Base-by-base conservation (phyloP, 495 filamentous ascomycete genomes). In the Thozetella sp. region DNA sequence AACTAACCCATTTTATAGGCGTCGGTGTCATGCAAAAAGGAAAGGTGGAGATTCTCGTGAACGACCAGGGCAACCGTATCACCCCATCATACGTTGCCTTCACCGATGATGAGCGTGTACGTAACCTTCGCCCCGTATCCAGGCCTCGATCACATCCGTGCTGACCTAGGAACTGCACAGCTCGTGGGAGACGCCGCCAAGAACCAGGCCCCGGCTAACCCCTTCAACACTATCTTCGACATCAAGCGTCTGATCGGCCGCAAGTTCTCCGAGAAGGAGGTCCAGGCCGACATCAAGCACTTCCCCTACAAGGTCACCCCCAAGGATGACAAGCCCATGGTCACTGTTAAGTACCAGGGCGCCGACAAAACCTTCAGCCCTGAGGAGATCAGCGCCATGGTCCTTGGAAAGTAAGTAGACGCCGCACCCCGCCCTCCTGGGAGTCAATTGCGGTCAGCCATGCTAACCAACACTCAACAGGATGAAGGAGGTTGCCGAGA, bases 1-100 rank as follows among this genome's bases (percentile, higher is more conserved):
- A 48, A 20, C 43, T 48, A 48, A 48, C 43, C 43, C 43, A 9
- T 24, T 40, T 12, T 20, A 69, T 69, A 12, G 71, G 95, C 80
- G 95, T 98, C 65, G 95, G 93, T 90, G 91, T 99, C 69, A 98
- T 98, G 96, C 93, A 96, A 72, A 90, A 92, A 75, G 95, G 95
- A 73, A 97, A 97, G 80, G 96, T 99, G 58, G 96, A 99, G 71
- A 97, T 95, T 79, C 83, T 97, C 61, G 92, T 92, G 72, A 97
- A 97, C 81, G 93, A 95, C 78, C 93, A 97, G 85, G 72, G 72
- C 68, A 95, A 99, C 88, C 91, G 94, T 80, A 98, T 99, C 63
- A 99, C 94, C 62, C 95, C 95, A 26, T 97, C 93, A 55, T 99
- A 97, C 77, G 96, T 99, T 65, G 96, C 96, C 67, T 99, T 94